Evolutionary conservation across 148 eudicot species (phyloP), one percentile per base, ranked within the genome.

Genomic region (Rheum nobile): DNA sequence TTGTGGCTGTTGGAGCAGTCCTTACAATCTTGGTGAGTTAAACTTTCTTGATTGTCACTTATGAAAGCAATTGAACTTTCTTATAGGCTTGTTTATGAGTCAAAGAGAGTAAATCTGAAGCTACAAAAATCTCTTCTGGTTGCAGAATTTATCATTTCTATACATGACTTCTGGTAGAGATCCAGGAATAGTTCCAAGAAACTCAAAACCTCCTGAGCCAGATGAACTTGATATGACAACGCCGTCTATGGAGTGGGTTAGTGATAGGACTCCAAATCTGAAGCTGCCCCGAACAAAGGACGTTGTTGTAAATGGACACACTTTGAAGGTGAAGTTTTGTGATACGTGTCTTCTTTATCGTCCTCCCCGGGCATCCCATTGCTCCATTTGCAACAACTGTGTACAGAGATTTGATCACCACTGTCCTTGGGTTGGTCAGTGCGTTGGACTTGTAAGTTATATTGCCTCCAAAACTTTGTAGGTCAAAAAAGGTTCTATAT

Each of bases 381-480:
- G 98, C 83, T 91, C 98, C 78, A 91, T 90, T 81, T 95, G 98
- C 88, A 95, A 95, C 88, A 95, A 91, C 77, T 95, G 98, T 79
- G 90, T 91, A 55, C 97, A 90, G 63, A 86, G 83, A 75, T 94
- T 95, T 48, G 98, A 95, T 77, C 98, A 95, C 80, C 98, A 95
- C 75, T 95, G 98, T 75, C 98, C 97, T n/a, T 91, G 98, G 98
- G 97, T 95, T 24, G 98, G 98, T 78, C 98, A 95, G 76, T 95
- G 98, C 88, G 90, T 95, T 46, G 98, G 97, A 74, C 74, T 84
- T 55, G 98, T 95, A 85, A 86, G 96, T 87, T 80, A 41, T 44
- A 26, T 61, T 26, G 68, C 68, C 37, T 57, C 12, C 55, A 57
- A 57, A 57, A 1, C 8, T 57, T 26, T 10, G 59, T 55, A 12